Conservation (phyloP, 768 basidiomycete species). For the Termitomyces sp. region DNA sequence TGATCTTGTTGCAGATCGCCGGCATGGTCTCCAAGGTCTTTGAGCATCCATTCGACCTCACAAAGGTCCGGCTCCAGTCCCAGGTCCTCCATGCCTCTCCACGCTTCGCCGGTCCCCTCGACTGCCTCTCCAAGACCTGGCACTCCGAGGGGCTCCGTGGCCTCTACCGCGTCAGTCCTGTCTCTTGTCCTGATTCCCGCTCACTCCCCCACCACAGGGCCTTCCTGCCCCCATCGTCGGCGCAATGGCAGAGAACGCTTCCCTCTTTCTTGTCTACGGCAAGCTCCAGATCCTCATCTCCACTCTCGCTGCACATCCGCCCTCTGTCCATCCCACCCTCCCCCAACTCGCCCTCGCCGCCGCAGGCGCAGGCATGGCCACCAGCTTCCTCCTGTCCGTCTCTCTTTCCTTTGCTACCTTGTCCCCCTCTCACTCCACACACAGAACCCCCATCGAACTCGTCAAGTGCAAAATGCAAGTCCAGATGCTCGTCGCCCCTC, state of each 20-base stretch:
- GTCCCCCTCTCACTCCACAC: neutral
- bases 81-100: conserved; percentile 57
- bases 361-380: conserved; percentile 79
- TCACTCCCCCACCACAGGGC: conserved; percentile 46
- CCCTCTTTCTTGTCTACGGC: conserved; percentile 82
- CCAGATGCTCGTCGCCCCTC: conserved; percentile 56
- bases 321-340: conserved; percentile 37
- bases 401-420: neutral
- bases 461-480: conserved; percentile 99
- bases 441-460: conserved; percentile 87
- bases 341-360: conserved; percentile 75
- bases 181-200: neutral
- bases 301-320: conserved; percentile 24
- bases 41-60: conserved; percentile 94
- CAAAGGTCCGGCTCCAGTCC: conserved; percentile 90
- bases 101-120: conserved; percentile 80
- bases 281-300: conserved; percentile 65
- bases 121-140: conserved; percentile 83
- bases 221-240: conserved; percentile 88
- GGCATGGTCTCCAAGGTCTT: conserved; percentile 82
- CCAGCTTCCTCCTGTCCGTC: conserved; percentile 83
- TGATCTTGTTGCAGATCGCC: conserved; percentile 47
- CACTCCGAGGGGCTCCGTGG: conserved; percentile 77
- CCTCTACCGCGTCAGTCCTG: conserved; percentile 71
- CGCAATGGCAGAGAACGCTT: conserved; percentile 89